These are phyloP conservation scores for Colletotrichum euphorbiae DNA, from an alignment of 2,329 filamentous ascomycete species.

Conservation along the genomic window DNA sequence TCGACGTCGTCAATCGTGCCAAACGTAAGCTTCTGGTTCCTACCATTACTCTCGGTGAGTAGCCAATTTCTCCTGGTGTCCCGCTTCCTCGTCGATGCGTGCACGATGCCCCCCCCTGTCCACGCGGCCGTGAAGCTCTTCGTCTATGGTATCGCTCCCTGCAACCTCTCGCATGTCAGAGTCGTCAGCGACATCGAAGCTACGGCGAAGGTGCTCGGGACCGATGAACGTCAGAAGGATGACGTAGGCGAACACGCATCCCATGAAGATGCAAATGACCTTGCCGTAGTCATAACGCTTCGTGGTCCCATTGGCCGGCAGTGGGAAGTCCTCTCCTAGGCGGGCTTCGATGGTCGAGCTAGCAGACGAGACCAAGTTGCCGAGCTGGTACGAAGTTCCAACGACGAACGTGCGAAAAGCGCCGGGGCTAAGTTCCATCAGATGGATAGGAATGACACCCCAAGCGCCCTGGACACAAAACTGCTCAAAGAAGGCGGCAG, in stretches of 20 bases:
- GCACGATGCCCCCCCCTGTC: neutral
- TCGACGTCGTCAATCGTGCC: no score
- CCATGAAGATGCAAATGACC: constrained; percentile 94
- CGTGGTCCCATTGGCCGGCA: constrained; percentile 65
- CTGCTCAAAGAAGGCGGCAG: constrained; percentile 86
- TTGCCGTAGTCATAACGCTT: constrained; percentile 79
- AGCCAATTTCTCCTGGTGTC: constrained; percentile 37
- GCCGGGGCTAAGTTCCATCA: constrained; percentile 81
- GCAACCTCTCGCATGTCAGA: constrained; percentile 60
- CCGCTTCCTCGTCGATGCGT: constrained; percentile 29
- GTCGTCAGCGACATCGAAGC: constrained; percentile 63
- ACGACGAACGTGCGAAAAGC: constrained; percentile 80
- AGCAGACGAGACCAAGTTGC: constrained; percentile 77
- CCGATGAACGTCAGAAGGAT: constrained; percentile 73
- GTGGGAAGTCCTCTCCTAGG: constrained; percentile 79
- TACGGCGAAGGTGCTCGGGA: constrained; percentile 63
- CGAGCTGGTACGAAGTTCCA: constrained; percentile 80
- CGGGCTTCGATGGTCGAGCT: constrained; percentile 82
- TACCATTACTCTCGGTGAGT: constrained; percentile 21
- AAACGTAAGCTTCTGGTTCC: neutral
- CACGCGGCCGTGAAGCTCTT: constrained; percentile 18
- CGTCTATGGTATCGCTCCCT: constrained; percentile 50
- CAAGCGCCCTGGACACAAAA: constrained; percentile 83
- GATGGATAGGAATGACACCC: constrained; percentile 81
- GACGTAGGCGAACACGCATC: constrained; percentile 77